Conservation (phyloP, 331 rosid species). For the Quercus phellos region DNA sequence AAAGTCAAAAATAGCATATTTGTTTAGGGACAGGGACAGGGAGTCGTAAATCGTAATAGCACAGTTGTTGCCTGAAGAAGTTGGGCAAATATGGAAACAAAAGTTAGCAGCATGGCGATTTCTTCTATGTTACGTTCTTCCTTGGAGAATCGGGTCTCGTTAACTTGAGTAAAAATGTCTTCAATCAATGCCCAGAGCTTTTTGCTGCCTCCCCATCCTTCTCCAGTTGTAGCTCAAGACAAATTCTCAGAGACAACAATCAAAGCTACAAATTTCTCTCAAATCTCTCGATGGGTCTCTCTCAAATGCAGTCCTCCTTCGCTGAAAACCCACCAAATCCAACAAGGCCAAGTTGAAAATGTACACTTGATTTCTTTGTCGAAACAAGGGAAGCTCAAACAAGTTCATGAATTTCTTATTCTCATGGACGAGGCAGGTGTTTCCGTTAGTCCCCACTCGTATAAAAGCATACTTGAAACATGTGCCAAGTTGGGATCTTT, state of each 20-base stretch:
- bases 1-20: too few relatives aligned
- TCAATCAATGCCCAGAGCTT: constrained; percentile 14
- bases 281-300: constrained; percentile 55
- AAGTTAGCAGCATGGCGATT: not conserved
- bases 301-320: constrained; percentile 25
- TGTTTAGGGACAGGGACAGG: too few relatives aligned
- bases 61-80: not conserved
- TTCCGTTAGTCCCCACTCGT: constrained; percentile 33
- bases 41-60: not conserved
- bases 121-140: not conserved
- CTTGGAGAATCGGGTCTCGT: not conserved
- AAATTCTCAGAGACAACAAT: not conserved
- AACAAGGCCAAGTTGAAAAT: constrained; percentile 48
- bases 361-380: constrained; percentile 50
- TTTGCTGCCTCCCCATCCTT: constrained; percentile 11
- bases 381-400: constrained; percentile 41
- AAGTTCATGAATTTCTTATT: constrained; percentile 43
- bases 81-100: not conserved
- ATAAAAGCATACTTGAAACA: constrained; percentile 37
- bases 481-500: constrained; percentile 40
- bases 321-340: constrained; percentile 5
- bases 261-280: constrained; percentile 34
- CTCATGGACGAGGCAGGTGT: constrained; percentile 39
- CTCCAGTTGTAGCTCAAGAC: constrained; percentile 19
- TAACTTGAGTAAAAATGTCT: constrained; percentile 19